Base-by-base conservation (phyloP, 768 basidiomycete genomes). In the Polyporus arcularius region DNA sequence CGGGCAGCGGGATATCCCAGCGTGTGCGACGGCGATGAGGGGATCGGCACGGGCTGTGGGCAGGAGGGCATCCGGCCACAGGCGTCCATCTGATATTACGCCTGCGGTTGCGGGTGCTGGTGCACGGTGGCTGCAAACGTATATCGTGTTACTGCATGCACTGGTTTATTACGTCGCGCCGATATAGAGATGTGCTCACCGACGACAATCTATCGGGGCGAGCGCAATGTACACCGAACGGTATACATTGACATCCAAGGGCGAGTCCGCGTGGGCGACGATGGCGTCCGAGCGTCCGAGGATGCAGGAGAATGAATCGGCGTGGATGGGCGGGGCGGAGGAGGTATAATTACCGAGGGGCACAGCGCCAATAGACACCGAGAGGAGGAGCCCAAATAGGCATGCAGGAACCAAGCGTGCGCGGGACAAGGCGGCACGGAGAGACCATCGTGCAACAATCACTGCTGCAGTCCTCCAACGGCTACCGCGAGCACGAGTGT, bases 331-430 rank as follows among this genome's bases (percentile, higher is more conserved):
- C 49, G 31, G 49, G 10, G 49, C 14, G 32, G 30, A n/a, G 31
- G 32, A 6, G 30, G 15, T 38, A 39, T 39, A 39, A 52, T 35
- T 18, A 39, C 32, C 32, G 50, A 52, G 50, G 50, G 48, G n/a
- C 48, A 16, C 28, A 30, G 26, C 28, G 49, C 43, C 43, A 30
- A 51, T 32, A 51, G 49, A 32, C 32, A 35, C 32, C 50, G 50
- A 39, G 50, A 38, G 6, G n/a, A 31, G 31, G 9, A 39, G 30
- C 31, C 50, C n/a, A 9, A 39, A 35, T n/a, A n/a, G 50, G 50
- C 16, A 52, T 21, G 50, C 31, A 52, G 31, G 50, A 52, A 52
- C 50, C 50, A 52, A 52, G 50, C 50, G 50, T 26, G 10, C n/a
- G 21, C 12, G 26, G 21, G 28, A 15, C 18, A 5, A 16, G 38